Evolutionary conservation across 2,329 filamentous ascomycete genomes (phyloP).

Genomic region (Davidsoniella virescens): DNA sequence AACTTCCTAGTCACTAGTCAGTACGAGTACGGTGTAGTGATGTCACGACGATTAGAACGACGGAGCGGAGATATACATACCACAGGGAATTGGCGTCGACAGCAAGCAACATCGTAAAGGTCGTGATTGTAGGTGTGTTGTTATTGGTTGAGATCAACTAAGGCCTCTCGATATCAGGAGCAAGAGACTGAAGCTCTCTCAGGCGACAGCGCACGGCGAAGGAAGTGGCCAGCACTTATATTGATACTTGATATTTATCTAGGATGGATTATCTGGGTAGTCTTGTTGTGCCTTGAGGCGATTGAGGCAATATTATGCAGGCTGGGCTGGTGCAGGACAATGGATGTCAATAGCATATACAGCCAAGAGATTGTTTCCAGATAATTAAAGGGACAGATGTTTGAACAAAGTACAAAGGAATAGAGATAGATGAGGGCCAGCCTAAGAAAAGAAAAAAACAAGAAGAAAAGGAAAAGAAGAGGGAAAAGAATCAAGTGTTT

Average conservation of each 20-base stretch:
- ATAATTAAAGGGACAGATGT: not conserved
- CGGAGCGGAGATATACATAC: not conserved
- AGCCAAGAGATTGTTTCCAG: not conserved
- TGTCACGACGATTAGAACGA: not conserved
- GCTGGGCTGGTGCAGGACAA: no score
- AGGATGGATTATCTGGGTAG: no score
- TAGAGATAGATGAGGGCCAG: not conserved
- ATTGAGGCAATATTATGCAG: no score
- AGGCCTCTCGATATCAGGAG: not conserved
- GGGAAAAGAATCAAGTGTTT: not conserved
- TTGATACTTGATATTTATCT: no score
- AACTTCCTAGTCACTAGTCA: conserved; percentile 1
- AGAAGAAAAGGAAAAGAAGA: not conserved
- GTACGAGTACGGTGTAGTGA: no score
- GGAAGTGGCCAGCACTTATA: conserved; percentile 11
- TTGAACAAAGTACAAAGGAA: not conserved
- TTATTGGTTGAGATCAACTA: not conserved
- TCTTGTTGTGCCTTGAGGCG: not conserved
- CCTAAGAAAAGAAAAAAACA: not conserved
- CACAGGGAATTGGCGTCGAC: conserved; percentile 2
- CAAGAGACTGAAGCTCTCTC: not conserved
- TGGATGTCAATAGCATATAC: no score
- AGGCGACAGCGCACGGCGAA: not conserved
- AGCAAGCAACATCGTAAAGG: conserved; percentile 1
- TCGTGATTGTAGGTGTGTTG: not conserved